These are phyloP conservation scores for Pleurotus giganteus DNA, from an alignment of 768 basidiomycete genomes.

Conservation along the genomic window DNA sequence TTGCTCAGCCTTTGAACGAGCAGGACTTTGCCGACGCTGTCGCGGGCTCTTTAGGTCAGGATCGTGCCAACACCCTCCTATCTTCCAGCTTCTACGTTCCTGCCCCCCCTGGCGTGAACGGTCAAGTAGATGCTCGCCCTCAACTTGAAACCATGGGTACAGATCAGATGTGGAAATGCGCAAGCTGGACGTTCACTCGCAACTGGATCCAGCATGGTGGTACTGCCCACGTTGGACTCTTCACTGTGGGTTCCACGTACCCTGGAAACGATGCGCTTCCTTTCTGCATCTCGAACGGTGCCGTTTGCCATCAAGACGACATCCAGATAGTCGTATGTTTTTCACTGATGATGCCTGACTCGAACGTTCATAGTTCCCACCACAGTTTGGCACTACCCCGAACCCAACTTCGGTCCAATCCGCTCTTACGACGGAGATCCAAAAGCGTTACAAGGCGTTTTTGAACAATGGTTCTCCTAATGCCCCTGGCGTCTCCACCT, in stretches of 20 bases:
- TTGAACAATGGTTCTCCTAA: slow-evolving; percentile 63
- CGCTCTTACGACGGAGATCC: slow-evolving; percentile 62
- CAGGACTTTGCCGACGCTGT: slow-evolving; percentile 37
- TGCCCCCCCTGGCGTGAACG: slow-evolving; percentile 21
- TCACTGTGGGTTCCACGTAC: slow-evolving; percentile 67
- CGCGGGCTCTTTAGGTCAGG: slow-evolving; percentile 41
- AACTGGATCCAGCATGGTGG: slow-evolving; percentile 67
- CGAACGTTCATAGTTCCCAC: slow-evolving; percentile 5
- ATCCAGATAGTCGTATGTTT: slow-evolving; percentile 70
- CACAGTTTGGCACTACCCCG: slow-evolving; percentile 53
- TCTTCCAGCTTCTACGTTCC: slow-evolving; percentile 47
- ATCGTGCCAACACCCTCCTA: slow-evolving; percentile 41
- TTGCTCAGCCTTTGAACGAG: slow-evolving; percentile 36
- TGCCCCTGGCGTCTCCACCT: slow-evolving; percentile 42
- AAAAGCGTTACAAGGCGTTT: slow-evolving; percentile 68
- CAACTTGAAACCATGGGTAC: slow-evolving; percentile 60
- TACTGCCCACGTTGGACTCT: slow-evolving; percentile 64
- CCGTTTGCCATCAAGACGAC: slow-evolving; percentile 81
- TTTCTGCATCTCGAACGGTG: slow-evolving; percentile 54
- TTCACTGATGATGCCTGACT: neutral
- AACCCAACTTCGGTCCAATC: slow-evolving; percentile 56
- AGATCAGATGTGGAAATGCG: slow-evolving; percentile 69
- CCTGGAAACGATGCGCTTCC: slow-evolving; percentile 56
- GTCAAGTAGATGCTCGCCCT: slow-evolving; percentile 47
- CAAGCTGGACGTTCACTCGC: slow-evolving; percentile 69